phyloP scores from a whole-genome alignment of 495 filamentous ascomycete species.

The Neohortaea acidophila region DNA sequence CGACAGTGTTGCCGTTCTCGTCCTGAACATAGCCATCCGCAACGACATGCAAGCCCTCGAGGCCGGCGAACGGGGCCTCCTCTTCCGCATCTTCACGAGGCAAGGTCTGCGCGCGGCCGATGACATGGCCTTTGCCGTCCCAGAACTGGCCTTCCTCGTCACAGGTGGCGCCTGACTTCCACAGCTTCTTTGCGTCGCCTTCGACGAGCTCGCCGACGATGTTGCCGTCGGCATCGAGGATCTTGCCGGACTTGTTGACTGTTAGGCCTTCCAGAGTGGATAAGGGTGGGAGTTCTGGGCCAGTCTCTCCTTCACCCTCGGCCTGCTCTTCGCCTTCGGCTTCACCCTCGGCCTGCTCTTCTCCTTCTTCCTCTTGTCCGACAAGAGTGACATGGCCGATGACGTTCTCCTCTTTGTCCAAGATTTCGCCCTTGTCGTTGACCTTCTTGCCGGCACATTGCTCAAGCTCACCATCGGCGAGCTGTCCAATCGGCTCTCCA shows the following conservation, averaged over 20 bases:
- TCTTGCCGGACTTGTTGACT: slow-evolving; percentile 47
- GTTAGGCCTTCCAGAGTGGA: slow-evolving; percentile 45
- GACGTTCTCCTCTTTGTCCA: slow-evolving; percentile 32
- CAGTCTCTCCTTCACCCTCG: slow-evolving; percentile 21
- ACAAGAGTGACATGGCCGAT: slow-evolving; percentile 26
- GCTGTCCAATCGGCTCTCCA: slow-evolving; percentile 35
- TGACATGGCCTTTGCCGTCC: slow-evolving; percentile 32
- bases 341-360: slow-evolving; percentile 20
- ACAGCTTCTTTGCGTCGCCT: slow-evolving; percentile 31
- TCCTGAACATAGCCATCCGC: slow-evolving; percentile 46
- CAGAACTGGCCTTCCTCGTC: slow-evolving; percentile 31
- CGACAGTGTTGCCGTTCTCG: slow-evolving; percentile 43
- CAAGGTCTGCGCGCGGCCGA: slow-evolving; percentile 30
- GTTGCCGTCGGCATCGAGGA: slow-evolving; percentile 26
- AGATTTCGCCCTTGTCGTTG: slow-evolving; percentile 37
- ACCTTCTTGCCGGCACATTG: slow-evolving; percentile 37
- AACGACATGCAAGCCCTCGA: slow-evolving; percentile 46
- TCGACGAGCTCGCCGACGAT: slow-evolving; percentile 31
- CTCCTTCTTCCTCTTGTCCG: slow-evolving; percentile 26
- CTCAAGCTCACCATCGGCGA: slow-evolving; percentile 33
- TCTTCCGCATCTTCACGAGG: slow-evolving; percentile 37
- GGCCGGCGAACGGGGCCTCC: slow-evolving; percentile 47
- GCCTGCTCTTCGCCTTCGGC: slow-evolving; percentile 21
- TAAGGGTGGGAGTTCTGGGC: slow-evolving; percentile 35
- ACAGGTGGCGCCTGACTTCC: slow-evolving; percentile 24